Evolutionary conservation across 495 filamentous ascomycete genomes (phyloP).

Genomic region (Margaritispora aquatica): DNA sequence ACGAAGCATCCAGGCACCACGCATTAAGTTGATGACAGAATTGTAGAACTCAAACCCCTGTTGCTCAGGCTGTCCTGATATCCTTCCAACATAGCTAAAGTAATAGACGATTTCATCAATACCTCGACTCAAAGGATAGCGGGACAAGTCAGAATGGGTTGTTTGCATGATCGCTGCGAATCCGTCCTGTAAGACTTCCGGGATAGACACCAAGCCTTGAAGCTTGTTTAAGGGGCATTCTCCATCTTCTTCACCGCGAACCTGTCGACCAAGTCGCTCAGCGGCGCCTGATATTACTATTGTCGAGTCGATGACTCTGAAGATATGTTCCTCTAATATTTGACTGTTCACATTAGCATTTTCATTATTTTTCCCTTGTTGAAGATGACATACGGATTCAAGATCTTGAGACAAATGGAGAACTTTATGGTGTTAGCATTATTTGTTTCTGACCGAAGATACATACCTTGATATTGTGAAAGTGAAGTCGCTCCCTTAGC

Average conservation of each 20-base stretch:
- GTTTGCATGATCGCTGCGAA: background rate
- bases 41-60: background rate
- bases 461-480: constrained; percentile 1
- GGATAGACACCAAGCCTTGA: background rate
- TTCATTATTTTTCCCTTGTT: background rate
- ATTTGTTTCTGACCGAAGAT: background rate
- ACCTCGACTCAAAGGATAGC: background rate
- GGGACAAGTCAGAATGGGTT: background rate
- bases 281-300: background rate
- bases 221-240: background rate
- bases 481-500: background rate
- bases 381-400: constrained; percentile 1
- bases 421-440: background rate
- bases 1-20: background rate
- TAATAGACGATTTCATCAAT: background rate
- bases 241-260: constrained; percentile 1
- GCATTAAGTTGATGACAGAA: constrained; percentile 2
- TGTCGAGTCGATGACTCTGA: background rate
- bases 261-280: background rate
- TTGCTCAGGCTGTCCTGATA: background rate
- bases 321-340: background rate
- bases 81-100: background rate
- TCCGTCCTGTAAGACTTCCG: background rate
- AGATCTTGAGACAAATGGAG: background rate
- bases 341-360: background rate